A percentile compares a stretch with the other conserved stretches of the same genome.
Evolutionary conservation across 2,329 filamentous ascomycete species (phyloP).

Genomic region (Calonectria fujianensis): DNA sequence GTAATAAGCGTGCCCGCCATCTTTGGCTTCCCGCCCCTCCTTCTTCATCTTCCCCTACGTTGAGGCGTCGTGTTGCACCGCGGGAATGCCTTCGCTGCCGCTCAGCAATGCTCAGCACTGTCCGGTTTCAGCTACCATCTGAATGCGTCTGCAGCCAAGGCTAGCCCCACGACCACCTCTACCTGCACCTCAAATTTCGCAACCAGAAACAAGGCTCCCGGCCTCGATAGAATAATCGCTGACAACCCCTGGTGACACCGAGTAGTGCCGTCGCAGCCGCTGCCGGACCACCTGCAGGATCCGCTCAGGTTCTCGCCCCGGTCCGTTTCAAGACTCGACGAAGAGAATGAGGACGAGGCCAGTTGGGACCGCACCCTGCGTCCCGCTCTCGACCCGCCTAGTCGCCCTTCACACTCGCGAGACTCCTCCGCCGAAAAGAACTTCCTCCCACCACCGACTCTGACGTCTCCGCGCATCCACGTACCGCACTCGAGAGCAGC

Average conservation of each 20-base stretch:
- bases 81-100: slow-evolving; percentile 53
- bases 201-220: slow-evolving; percentile 22
- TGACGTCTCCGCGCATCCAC: slow-evolving; percentile 64
- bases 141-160: slow-evolving; percentile 20
- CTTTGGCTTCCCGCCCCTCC: slow-evolving; percentile 48
- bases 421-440: slow-evolving; percentile 76
- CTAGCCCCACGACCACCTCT: slow-evolving; percentile 11
- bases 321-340: slow-evolving; percentile 70
- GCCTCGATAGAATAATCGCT: slow-evolving; percentile 46
- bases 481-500: slow-evolving; percentile 63
- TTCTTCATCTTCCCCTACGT: slow-evolving; percentile 38
- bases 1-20: slow-evolving; percentile 42
- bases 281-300: slow-evolving; percentile 73
- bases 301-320: slow-evolving; percentile 71
- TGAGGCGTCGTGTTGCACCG: slow-evolving; percentile 43
- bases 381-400: slow-evolving; percentile 66
- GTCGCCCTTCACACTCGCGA: slow-evolving; percentile 71
- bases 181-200: slow-evolving; percentile 19
- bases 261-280: slow-evolving; percentile 75
- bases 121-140: slow-evolving; percentile 18
- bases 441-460: slow-evolving; percentile 56
- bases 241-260: slow-evolving; percentile 53
- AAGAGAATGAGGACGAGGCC: slow-evolving; percentile 71
- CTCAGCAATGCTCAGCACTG: slow-evolving; percentile 29
- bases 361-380: slow-evolving; percentile 72